Percentiles rank a stretch among this genome's conserved stretches.
These are phyloP conservation scores for Calocera cornea DNA, from an alignment of 768 basidiomycete species.

Conservation along the genomic window DNA sequence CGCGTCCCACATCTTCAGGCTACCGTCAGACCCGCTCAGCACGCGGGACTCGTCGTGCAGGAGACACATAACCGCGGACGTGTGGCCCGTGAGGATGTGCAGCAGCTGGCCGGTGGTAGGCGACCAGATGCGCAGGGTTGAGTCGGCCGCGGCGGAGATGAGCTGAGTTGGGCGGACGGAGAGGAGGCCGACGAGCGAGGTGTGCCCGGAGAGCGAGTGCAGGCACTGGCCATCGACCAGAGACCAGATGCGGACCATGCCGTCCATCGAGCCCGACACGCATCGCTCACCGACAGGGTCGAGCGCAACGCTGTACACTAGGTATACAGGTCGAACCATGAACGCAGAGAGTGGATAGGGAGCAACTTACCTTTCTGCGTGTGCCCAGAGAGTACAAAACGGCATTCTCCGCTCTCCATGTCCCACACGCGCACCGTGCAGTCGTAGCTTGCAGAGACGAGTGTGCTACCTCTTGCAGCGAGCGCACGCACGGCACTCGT, in stretches of 20 bases:
- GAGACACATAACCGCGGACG: constrained; percentile 98
- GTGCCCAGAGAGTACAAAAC: constrained; percentile 71
- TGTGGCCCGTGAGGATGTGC: constrained; percentile 77
- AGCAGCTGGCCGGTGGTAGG: constrained; percentile 66
- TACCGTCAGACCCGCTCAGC: constrained; percentile 87
- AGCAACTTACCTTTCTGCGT: constrained; percentile 66
- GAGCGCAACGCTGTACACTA: constrained; percentile 91
- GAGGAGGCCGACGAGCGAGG: constrained; percentile 85
- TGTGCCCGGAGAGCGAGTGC: constrained; percentile 77
- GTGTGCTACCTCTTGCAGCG: constrained; percentile 76
- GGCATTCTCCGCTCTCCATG: constrained; percentile 66
- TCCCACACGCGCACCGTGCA: constrained; percentile 94
- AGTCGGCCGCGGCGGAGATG: constrained; percentile 93
- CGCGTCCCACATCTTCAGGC: constrained; percentile 96
- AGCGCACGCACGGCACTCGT: constrained; percentile 83
- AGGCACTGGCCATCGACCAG: constrained; percentile 66
- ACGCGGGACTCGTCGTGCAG: constrained; percentile 98
- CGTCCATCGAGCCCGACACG: constrained; percentile 96
- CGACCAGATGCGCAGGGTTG: constrained; percentile 89
- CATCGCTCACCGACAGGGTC: constrained; percentile 81
- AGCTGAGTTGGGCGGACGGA: constrained; percentile 80
- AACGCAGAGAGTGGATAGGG: constrained; percentile 2
- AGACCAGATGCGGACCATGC: constrained; percentile 91
- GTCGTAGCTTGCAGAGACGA: constrained; percentile 94
- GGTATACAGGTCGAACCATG: background rate